Evolutionary conservation across 2,329 filamentous ascomycete species (phyloP).

Genomic region (Diaporthe amygdali): DNA sequence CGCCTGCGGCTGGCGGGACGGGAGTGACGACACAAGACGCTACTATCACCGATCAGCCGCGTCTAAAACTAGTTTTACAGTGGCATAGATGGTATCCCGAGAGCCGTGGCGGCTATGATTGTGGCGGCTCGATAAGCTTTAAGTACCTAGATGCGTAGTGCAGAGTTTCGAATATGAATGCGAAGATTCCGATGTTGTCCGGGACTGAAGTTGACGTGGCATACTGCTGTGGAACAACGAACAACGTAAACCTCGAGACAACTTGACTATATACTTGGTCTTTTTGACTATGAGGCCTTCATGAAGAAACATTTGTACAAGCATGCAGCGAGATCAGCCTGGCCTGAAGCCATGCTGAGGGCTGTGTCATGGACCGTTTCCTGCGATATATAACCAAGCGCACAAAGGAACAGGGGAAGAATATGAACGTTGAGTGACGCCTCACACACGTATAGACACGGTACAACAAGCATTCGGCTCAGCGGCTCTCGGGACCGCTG

Average conservation of each 20-base stretch:
- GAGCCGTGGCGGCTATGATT: slow-evolving; percentile 2
- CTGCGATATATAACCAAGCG: not conserved
- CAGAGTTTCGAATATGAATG: not conserved
- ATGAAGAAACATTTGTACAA: not conserved
- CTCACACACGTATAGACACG: not conserved
- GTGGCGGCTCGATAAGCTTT: not conserved
- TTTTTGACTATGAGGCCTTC: not conserved
- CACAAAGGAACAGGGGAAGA: not conserved
- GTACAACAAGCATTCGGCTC: not conserved
- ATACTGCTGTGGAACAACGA: not conserved
- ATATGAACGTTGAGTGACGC: not conserved
- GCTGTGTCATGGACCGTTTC: not conserved
- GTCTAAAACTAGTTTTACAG: not conserved
- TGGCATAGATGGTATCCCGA: not conserved
- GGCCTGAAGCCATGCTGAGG: no score
- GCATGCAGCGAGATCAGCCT: no score
- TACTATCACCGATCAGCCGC: not conserved
- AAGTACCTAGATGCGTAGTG: not conserved
- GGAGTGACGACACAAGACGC: not conserved
- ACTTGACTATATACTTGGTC: not conserved
- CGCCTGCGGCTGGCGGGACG: not conserved
- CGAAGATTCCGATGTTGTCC: not conserved
- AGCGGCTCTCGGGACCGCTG: slow-evolving; percentile 20
- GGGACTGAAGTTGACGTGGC: not conserved
- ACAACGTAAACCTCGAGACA: not conserved